Conservation (phyloP, 176 grass and related monocot genomes). For the Cymbopogon citratus region DNA sequence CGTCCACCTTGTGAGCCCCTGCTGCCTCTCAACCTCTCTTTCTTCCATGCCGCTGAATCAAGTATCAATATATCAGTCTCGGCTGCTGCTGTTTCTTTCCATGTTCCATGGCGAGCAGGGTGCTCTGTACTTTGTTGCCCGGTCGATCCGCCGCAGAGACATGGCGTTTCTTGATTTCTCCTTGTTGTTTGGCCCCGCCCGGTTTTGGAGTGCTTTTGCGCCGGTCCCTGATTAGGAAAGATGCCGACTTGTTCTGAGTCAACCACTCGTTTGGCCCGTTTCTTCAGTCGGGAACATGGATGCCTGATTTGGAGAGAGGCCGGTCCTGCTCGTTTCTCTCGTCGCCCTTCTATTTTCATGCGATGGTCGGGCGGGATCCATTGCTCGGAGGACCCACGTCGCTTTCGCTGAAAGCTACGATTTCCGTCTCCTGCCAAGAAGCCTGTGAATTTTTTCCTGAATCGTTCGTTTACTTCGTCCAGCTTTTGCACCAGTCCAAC, state of each 20-base stretch:
- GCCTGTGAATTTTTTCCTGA: not conserved
- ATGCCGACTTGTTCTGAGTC: not conserved
- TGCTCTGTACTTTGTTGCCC: not conserved
- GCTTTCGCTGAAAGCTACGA: slow-evolving; percentile 8
- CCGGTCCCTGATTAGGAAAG: slow-evolving; percentile 11
- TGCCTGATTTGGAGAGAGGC: slow-evolving; percentile 13
- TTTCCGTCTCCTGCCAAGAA: slow-evolving; percentile 16
- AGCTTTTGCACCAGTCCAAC: not conserved
- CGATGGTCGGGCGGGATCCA: not conserved
- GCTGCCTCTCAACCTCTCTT: not conserved
- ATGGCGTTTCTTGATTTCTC: slow-evolving; percentile 3
- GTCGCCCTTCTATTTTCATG: not conserved
- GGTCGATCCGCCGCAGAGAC: not conserved
- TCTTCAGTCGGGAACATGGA: not conserved
- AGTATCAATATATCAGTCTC: not conserved
- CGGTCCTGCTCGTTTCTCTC: not conserved
- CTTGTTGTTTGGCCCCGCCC: not conserved
- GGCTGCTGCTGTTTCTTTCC: not conserved
- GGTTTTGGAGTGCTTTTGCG: not conserved
- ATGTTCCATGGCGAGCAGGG: not conserved
- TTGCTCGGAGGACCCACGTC: slow-evolving; percentile 14
- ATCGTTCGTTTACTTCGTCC: not conserved
- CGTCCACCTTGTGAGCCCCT: slow-evolving; percentile 64
- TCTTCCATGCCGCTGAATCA: not conserved
- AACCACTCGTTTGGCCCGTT: slow-evolving; percentile 10